phyloP scores from a whole-genome alignment of 805 yeast species.

The Candida bentonensis region DNA sequence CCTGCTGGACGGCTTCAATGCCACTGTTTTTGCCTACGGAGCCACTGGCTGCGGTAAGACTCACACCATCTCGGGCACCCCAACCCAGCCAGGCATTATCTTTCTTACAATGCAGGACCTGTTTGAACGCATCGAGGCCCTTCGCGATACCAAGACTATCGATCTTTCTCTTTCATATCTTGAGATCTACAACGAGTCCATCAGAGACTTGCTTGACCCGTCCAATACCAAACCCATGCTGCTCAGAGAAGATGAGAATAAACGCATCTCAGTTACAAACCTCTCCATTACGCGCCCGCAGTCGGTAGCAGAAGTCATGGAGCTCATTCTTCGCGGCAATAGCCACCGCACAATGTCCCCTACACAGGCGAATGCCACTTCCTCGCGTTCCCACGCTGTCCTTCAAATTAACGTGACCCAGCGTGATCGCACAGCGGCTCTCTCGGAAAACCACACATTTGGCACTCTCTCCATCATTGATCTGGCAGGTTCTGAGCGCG shows the following conservation, averaged over 20 bases:
- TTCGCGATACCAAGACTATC: conserved; percentile 38
- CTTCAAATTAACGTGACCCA: conserved; percentile 64
- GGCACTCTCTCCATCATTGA: conserved; percentile 83
- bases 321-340: conserved; percentile 59
- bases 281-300: conserved; percentile 48
- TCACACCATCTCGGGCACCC: conserved; percentile 70
- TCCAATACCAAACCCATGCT: conserved; percentile 24
- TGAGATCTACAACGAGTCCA: conserved; percentile 85
- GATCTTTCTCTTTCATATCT: conserved; percentile 53
- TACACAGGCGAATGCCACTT: conserved; percentile 81
- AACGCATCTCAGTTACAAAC: conserved; percentile 57
- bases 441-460: conserved; percentile 53
- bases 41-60: conserved; percentile 98
- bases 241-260: conserved; percentile 58
- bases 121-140: conserved; percentile 43
- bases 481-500: conserved; percentile 91
- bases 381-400: conserved; percentile 90
- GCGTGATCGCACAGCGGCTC: conserved; percentile 42
- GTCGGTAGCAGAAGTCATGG: conserved; percentile 31
- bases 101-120: conserved; percentile 67
- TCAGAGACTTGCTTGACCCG: conserved; percentile 63
- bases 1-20: conserved; percentile 72
- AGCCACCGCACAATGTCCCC: conserved; percentile 68
- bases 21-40: conserved; percentile 91
- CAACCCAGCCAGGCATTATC: conserved; percentile 64